A percentile compares a stretch with the other conserved stretches of the same genome.
These are phyloP conservation scores for Verticillium klebahnii DNA, from an alignment of 2,329 filamentous ascomycete species.

Conservation along the genomic window DNA sequence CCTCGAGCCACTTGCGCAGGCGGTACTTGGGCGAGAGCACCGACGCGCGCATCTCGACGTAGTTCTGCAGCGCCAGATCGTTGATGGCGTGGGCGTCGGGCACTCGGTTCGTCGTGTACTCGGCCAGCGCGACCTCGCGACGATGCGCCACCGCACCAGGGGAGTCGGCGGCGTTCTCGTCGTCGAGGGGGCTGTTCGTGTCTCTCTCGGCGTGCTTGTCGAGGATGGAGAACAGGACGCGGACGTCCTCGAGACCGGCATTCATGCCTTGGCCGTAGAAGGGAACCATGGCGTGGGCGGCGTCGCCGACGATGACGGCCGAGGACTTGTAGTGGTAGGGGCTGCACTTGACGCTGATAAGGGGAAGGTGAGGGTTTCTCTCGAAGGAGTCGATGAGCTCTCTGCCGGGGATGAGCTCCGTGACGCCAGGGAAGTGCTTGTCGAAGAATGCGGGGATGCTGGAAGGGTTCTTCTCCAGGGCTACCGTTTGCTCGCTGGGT, in stretches of 20 bases:
- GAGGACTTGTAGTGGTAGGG: slow-evolving; percentile 78
- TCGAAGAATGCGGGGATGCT: slow-evolving; percentile 71
- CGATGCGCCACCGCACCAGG: slow-evolving; percentile 53
- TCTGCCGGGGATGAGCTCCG: slow-evolving; percentile 60
- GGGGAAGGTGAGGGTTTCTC: slow-evolving; percentile 80
- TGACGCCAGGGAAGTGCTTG: slow-evolving; percentile 80
- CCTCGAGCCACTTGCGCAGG: slow-evolving; percentile 80
- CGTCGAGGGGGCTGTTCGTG: slow-evolving; percentile 32
- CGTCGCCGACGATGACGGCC: slow-evolving; percentile 85
- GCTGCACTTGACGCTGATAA: slow-evolving; percentile 89
- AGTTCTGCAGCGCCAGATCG: slow-evolving; percentile 85
- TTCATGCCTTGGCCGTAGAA: slow-evolving; percentile 99
- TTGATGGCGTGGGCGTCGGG: slow-evolving; percentile 87
- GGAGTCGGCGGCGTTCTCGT: slow-evolving; percentile 31
- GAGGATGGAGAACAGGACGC: slow-evolving; percentile 76
- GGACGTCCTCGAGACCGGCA: slow-evolving; percentile 89
- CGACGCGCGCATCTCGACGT: slow-evolving; percentile 85
- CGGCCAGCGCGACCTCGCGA: slow-evolving; percentile 65
- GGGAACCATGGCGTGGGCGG: slow-evolving; percentile 95
- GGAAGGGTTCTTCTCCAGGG: slow-evolving; percentile 59
- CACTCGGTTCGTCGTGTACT: slow-evolving; percentile 71
- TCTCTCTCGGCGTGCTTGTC: slow-evolving; percentile 58
- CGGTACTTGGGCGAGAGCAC: slow-evolving; percentile 76
- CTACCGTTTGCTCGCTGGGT: slow-evolving; percentile 62
- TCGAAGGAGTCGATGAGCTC: slow-evolving; percentile 72